These are phyloP conservation scores for Bimuria novae-zelandiae DNA, from an alignment of 2,329 filamentous ascomycete genomes.

Conservation along the genomic window DNA sequence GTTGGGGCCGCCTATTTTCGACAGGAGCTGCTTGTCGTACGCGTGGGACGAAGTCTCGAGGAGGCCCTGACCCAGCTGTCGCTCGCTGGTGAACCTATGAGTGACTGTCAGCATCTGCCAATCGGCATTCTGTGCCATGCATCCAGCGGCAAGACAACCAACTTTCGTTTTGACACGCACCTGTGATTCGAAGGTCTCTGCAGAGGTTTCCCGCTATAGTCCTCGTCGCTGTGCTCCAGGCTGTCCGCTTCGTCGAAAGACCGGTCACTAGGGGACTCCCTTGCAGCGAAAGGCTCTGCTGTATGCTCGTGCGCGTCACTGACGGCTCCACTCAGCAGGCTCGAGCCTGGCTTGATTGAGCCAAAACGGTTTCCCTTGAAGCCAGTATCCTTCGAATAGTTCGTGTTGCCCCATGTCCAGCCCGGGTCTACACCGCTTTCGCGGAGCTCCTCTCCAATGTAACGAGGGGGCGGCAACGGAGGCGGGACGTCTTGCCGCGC, in stretches of 20 bases:
- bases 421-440: constrained; percentile 61
- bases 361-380: constrained; percentile 52
- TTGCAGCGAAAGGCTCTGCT: constrained; percentile 37
- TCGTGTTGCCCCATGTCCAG: constrained; percentile 67
- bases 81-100: constrained; percentile 65
- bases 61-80: constrained; percentile 61
- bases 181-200: constrained; percentile 49
- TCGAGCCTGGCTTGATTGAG: constrained; percentile 54
- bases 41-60: constrained; percentile 64
- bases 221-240: constrained; percentile 43
- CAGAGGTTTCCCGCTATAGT: constrained; percentile 38
- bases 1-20: constrained; percentile 64
- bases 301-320: constrained; percentile 31
- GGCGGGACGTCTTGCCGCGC: constrained; percentile 60
- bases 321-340: constrained; percentile 47
- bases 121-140: too few relatives aligned
- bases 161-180: constrained; percentile 41
- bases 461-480: constrained; percentile 65
- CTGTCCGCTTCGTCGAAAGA: constrained; percentile 42
- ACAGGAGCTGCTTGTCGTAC: constrained; percentile 66
- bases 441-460: constrained; percentile 61
- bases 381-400: constrained; percentile 55
- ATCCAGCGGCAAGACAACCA: constrained; percentile 2
- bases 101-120: too few relatives aligned
- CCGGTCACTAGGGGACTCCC: constrained; percentile 47